Evolutionary conservation across 2,329 filamentous ascomycete genomes (phyloP).

Genomic region (Calonectria ilicicola): DNA sequence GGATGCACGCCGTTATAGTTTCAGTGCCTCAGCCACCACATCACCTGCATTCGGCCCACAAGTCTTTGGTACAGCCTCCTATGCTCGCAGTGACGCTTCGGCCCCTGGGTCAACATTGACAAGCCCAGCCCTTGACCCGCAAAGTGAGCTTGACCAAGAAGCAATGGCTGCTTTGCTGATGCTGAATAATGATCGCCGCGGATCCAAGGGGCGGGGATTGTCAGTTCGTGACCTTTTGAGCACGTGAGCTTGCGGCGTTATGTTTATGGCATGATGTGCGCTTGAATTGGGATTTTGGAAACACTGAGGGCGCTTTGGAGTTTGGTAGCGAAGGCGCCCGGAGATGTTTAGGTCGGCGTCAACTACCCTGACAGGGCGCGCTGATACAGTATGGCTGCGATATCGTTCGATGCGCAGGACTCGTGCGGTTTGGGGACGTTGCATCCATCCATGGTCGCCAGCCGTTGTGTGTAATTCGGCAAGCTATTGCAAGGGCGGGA

Average conservation of each 20-base stretch:
- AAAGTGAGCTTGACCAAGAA: slow-evolving; percentile 76
- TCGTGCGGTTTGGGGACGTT: slow-evolving; percentile 22
- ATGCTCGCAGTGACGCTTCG: slow-evolving; percentile 56
- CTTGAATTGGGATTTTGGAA: not conserved
- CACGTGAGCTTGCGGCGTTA: slow-evolving; percentile 50
- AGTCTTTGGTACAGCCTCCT: slow-evolving; percentile 46
- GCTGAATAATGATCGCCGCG: slow-evolving; percentile 83
- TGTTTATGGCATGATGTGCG: not conserved
- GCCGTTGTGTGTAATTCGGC: slow-evolving; percentile 1
- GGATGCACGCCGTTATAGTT: slow-evolving; percentile 64
- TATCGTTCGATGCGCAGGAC: slow-evolving; percentile 16
- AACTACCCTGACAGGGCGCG: not conserved
- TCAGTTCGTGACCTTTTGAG: slow-evolving; percentile 68
- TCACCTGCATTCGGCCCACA: slow-evolving; percentile 71
- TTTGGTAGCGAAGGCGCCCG: slow-evolving; percentile 4
- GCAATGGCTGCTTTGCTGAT: slow-evolving; percentile 89
- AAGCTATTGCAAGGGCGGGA: not conserved
- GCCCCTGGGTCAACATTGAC: slow-evolving; percentile 66
- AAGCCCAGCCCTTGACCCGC: slow-evolving; percentile 68
- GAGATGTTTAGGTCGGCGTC: slow-evolving; percentile 19
- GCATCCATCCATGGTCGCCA: slow-evolving; percentile 19
- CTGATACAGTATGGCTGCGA: not conserved
- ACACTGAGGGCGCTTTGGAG: slow-evolving; percentile 18
- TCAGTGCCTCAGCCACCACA: slow-evolving; percentile 60
- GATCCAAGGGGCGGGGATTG: slow-evolving; percentile 60